These are phyloP conservation scores for Rutstroemia sydowiana DNA, from an alignment of 2,329 filamentous ascomycete species.

Conservation along the genomic window DNA sequence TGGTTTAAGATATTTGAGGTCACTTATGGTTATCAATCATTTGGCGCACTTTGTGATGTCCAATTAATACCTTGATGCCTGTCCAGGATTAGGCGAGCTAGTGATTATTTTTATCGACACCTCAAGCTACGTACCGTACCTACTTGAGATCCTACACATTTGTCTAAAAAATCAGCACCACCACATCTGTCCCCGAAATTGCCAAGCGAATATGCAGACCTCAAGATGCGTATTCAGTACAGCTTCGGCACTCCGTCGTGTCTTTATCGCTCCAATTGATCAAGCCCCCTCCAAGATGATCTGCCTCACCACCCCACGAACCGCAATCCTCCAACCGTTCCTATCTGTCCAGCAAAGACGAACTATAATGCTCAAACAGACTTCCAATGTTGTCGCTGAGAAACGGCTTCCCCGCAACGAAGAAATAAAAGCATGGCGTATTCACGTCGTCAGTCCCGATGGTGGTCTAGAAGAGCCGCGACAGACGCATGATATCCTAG, in stretches of 20 bases:
- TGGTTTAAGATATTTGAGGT: not conserved
- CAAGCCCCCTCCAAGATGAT: slow-evolving; percentile 20
- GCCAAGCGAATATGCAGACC: slow-evolving; percentile 18
- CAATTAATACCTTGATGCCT: not conserved
- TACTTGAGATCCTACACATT: too few species aligned
- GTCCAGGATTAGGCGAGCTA: not conserved
- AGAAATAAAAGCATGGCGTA: slow-evolving; percentile 37
- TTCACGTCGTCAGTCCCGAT: slow-evolving; percentile 37
- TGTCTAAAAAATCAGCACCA: not conserved
- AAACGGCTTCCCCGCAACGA: slow-evolving; percentile 36
- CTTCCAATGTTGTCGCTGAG: slow-evolving; percentile 6
- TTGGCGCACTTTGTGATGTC: not conserved
- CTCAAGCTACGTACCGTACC: not conserved
- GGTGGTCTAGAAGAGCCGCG: slow-evolving; percentile 30
- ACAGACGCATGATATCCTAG: slow-evolving; percentile 33
- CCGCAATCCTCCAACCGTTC: not conserved
- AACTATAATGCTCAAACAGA: slow-evolving; percentile 1
- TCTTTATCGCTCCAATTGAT: slow-evolving; percentile 37
- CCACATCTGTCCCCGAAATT: not conserved
- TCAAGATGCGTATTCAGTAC: slow-evolving; percentile 34
- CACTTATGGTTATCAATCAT: not conserved
- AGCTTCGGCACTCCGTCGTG: slow-evolving; percentile 39
- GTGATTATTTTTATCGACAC: not conserved
- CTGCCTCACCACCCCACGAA: slow-evolving; percentile 11
- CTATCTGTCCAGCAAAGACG: slow-evolving; percentile 1